Evolutionary conservation across 352 stramenopile species (phyloP).

Genomic region (Pythium folliculosum): DNA sequence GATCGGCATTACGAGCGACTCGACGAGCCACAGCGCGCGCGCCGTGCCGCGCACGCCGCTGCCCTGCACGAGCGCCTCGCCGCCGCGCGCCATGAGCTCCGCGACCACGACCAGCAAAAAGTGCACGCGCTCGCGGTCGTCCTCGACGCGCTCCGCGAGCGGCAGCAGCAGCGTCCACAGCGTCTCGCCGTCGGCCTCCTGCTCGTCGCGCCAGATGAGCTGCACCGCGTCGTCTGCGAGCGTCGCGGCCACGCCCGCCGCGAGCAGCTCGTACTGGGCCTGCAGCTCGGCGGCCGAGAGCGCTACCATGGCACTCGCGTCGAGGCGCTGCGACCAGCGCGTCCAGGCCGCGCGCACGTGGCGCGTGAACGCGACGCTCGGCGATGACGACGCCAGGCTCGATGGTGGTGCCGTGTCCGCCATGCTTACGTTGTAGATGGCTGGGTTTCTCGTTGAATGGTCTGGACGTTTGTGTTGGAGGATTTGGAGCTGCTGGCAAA

Average conservation of each 20-base stretch:
- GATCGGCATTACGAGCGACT: conserved; percentile 28
- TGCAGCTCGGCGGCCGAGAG: conserved; percentile 32
- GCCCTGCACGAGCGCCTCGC: conserved; percentile 11
- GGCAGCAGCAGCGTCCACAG: conserved; percentile 44
- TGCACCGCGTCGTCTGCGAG: conserved; percentile 21
- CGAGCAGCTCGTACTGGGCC: conserved; percentile 49
- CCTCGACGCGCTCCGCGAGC: conserved; percentile 26
- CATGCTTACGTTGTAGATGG: background rate
- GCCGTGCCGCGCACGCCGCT: conserved; percentile 12
- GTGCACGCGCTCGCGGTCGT: conserved; percentile 32
- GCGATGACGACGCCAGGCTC: background rate
- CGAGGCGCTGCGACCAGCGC: conserved; percentile 23
- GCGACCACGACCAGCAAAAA: conserved; percentile 39
- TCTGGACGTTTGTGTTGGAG: too few relatives aligned
- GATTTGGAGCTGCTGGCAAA: too few relatives aligned
- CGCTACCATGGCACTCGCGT: background rate
- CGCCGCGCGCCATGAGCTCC: conserved; percentile 19
- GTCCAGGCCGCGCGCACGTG: conserved; percentile 28
- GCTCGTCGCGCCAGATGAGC: conserved; percentile 27
- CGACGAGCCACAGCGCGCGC: conserved; percentile 29
- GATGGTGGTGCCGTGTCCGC: background rate
- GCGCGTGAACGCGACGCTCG: conserved; percentile 29
- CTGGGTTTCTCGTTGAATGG: background rate
- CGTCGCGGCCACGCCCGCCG: conserved; percentile 21
- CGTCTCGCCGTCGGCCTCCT: conserved; percentile 11